Percentiles rank a stretch among this genome's conserved stretches.
Conservation (phyloP, 1,139 yeast genomes). For the Kurtzmaniella quercitrusa region DNA sequence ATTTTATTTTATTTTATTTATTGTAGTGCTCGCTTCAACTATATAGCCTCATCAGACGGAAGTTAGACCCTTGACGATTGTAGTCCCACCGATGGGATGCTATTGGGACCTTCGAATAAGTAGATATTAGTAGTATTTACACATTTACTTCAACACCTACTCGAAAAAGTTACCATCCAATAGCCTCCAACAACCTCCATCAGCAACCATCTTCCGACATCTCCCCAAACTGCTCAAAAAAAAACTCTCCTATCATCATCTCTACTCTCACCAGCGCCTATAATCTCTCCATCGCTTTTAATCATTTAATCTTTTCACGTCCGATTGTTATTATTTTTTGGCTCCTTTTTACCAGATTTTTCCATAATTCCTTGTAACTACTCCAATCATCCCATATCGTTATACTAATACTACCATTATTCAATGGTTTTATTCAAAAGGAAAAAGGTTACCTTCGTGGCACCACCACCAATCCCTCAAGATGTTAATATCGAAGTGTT, state of each 20-base stretch:
- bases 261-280: background rate
- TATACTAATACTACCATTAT: background rate
- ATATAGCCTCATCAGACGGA: too few species aligned
- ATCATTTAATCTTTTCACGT: background rate
- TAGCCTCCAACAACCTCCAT: background rate
- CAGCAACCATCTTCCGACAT: too few species aligned
- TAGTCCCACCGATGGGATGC: too few species aligned
- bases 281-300: background rate
- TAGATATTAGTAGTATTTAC: too few species aligned
- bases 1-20: too few species aligned
- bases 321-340: background rate
- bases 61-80: too few species aligned
- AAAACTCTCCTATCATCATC: too few species aligned
- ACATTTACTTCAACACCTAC: too few species aligned
- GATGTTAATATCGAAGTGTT: conserved; percentile 60
- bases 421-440: conserved; percentile 67
- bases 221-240: too few species aligned
- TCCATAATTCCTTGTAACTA: background rate
- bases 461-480: conserved; percentile 52
- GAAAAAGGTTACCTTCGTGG: conserved; percentile 58
- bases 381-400: background rate
- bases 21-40: background rate
- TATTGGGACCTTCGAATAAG: too few species aligned
- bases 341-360: background rate
- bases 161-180: too few species aligned